phyloP scores from a whole-genome alignment of 306 rosid species.

The Cucumis sativus region DNA sequence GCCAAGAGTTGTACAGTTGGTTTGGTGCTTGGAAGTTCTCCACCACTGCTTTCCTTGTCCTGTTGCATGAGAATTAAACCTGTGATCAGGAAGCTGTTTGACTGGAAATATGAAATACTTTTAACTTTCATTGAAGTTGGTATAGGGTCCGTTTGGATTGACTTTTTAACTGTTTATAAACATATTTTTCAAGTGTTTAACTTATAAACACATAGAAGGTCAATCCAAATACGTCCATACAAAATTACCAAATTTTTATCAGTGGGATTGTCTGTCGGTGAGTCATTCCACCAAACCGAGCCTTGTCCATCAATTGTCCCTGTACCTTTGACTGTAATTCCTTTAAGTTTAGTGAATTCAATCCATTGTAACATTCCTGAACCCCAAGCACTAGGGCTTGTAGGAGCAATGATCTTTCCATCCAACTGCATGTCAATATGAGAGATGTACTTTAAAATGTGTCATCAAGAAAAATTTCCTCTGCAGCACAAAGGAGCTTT shows the following conservation, averaged over 20 bases:
- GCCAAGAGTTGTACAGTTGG: slow-evolving; percentile 57
- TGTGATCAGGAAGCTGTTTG: not conserved
- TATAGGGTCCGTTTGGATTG: too few species aligned
- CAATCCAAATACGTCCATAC: not conserved
- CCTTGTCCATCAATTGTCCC: slow-evolving; percentile 88
- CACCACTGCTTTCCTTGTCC: slow-evolving; percentile 6
- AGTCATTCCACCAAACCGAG: slow-evolving; percentile 81
- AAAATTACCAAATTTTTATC: slow-evolving; percentile 25
- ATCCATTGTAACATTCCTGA: slow-evolving; percentile 71
- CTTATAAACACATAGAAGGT: too few species aligned
- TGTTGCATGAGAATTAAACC: not conserved
- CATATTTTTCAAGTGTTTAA: too few species aligned
- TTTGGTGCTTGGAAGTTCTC: slow-evolving; percentile 65
- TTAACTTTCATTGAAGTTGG: not conserved
- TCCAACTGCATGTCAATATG: slow-evolving; percentile 41
- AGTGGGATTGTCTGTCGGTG: slow-evolving; percentile 41
- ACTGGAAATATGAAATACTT: not conserved
- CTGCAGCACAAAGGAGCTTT: not conserved
- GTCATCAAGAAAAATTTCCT: not conserved
- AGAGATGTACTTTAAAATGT: not conserved
- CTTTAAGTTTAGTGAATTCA: slow-evolving; percentile 59
- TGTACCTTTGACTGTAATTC: slow-evolving; percentile 69
- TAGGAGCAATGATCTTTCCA: slow-evolving; percentile 82
- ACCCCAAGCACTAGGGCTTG: slow-evolving; percentile 58
- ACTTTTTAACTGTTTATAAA: too few species aligned